Conservation (phyloP, 1,284 basidiomycete species). For the Vanrija pseudolonga region DNA sequence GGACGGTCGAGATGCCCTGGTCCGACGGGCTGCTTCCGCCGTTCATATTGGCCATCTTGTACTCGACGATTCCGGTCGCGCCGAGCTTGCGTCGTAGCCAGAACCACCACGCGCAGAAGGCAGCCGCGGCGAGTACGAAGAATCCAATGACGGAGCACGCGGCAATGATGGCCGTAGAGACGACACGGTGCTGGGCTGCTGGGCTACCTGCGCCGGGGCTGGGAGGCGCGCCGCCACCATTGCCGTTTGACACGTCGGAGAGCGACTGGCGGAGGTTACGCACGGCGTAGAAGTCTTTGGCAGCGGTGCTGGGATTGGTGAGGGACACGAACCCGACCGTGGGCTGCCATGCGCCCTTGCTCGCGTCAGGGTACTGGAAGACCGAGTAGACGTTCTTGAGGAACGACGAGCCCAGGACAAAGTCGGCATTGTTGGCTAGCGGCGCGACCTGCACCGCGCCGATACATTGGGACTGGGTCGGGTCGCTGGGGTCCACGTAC, state of each 20-base stretch:
- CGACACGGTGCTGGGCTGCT: constrained; percentile 14
- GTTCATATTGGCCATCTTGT: constrained; percentile 12
- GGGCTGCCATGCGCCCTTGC: constrained; percentile 35
- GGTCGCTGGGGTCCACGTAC: constrained; percentile 35
- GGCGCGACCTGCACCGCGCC: constrained; percentile 43
- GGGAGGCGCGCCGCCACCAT: constrained; percentile 7
- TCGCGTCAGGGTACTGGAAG: constrained; percentile 44
- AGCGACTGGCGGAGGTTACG: constrained; percentile 37
- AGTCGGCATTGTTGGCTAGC: constrained; percentile 36
- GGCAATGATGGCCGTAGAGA: constrained; percentile 38
- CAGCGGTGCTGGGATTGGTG: constrained; percentile 39
- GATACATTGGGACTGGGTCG: constrained; percentile 36
- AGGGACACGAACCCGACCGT: constrained; percentile 42
- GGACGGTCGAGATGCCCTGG: constrained; percentile 20
- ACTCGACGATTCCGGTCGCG: constrained; percentile 31
- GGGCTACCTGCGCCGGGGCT: constrained; percentile 16
- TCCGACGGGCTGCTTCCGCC: constrained; percentile 9
- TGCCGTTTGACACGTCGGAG: constrained; percentile 21
- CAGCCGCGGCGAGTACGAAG: constrained; percentile 37
- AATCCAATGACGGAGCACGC: constrained; percentile 41
- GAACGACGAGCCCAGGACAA: constrained; percentile 47
- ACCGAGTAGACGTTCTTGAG: constrained; percentile 49
- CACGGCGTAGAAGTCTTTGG: constrained; percentile 47
- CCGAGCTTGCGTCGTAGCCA: constrained; percentile 45
- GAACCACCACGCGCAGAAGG: constrained; percentile 48